Base-by-base conservation (phyloP, 805 yeast species). In the Candida argentea region DNA sequence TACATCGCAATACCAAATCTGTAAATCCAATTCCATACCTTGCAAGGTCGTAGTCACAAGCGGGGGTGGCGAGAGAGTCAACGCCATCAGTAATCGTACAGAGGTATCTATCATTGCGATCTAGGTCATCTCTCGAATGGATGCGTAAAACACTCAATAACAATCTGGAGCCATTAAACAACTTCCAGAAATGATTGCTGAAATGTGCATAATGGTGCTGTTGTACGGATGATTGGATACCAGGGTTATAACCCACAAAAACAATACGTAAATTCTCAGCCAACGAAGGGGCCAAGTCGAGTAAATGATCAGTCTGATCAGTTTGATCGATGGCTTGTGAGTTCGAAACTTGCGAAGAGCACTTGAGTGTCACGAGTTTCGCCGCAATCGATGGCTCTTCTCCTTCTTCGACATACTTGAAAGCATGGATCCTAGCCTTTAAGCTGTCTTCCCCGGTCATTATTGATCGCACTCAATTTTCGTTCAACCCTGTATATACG, bases 161-260 rank as follows among this genome's bases (percentile, higher is more conserved):
- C 5, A 76, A 39, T 4, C 66, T 59, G 6, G 77, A 61, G 34
- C 68, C 68, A 42, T 66, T 67, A 38, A 79, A 50, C 18, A 78
- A 48, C 33, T 65, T 71, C 87, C 87, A 80, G 44, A 81, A 80
- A 20, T 64, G 44, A 41, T 80, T 80, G 8, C 81, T 62, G 12
- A 55, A 69, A 43, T 81, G 87, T 0, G 89, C 89, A 46, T 75
- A 80, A 42, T 78, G 72, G 43, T 79, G 87, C 19, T 80, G 85
- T 6, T 53, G 46, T 12, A 51, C 39, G 0, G 83, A 69, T 1
- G 86, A 76, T 40, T 62, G 64, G 4, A 73, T 48, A 3, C 87
- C 82, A 0, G 91, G 91, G 40, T 80, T 80, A 55, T 64, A 77
- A 1, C 91, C 91, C 3, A 79, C 61, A 39, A 80, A 79, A 3